phyloP scores from a whole-genome alignment of 2,329 filamentous ascomycete species.

The Alternaria angustiovoidea region DNA sequence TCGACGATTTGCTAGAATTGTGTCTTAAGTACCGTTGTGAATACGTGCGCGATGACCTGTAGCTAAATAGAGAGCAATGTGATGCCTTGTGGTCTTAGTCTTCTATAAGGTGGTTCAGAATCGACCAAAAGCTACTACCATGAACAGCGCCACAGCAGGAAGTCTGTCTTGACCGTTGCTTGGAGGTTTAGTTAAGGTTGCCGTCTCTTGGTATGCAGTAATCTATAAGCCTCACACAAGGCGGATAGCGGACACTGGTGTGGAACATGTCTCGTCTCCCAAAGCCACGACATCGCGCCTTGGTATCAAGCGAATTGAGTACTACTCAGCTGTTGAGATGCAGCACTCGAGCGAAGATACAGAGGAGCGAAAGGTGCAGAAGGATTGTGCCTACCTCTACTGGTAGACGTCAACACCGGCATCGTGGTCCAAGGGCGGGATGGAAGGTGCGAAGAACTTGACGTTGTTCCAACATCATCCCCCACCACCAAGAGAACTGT shows the following conservation, averaged over 20 bases:
- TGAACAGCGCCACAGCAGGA: too few species aligned
- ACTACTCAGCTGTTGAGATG: background rate
- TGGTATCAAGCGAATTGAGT: background rate
- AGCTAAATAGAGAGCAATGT: background rate
- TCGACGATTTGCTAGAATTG: background rate
- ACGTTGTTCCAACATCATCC: background rate
- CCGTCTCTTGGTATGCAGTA: slow-evolving; percentile 17
- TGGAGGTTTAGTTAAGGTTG: slow-evolving; percentile 33
- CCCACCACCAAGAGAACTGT: background rate
- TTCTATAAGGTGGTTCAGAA: too few species aligned
- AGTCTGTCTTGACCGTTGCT: too few species aligned
- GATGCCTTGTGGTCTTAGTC: too few species aligned
- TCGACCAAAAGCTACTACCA: too few species aligned
- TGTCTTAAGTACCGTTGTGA: background rate
- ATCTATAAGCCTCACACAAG: slow-evolving; percentile 18
- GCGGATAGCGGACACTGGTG: background rate
- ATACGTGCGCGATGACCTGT: background rate
- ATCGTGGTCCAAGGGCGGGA: background rate
- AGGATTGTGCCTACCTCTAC: background rate
- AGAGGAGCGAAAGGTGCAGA: background rate
- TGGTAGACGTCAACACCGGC: background rate
- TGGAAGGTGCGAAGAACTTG: slow-evolving; percentile 4
- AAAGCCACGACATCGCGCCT: background rate
- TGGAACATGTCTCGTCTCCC: slow-evolving; percentile 20
- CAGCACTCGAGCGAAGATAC: background rate